Percentiles rank a stretch among this genome's conserved stretches.
phyloP scores from a whole-genome alignment of 2,329 filamentous ascomycete genomes.

The Shiraia sp. region DNA sequence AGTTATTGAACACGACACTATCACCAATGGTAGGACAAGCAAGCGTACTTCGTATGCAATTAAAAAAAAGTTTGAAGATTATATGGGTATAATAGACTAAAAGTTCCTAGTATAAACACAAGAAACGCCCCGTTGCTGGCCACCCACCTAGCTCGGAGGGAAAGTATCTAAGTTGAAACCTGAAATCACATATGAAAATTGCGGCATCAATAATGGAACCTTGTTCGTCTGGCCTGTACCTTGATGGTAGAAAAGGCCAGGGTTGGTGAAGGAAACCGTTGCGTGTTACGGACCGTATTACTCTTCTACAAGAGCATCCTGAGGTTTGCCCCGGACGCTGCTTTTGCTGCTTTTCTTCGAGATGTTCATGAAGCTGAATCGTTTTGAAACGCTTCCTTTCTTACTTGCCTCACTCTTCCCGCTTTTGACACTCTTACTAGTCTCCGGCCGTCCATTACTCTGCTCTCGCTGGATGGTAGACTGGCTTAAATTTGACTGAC shows the following conservation, averaged over 20 bases:
- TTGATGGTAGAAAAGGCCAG: too few relatives aligned
- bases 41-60: too few relatives aligned
- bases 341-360: conserved; percentile 69
- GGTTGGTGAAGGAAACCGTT: not conserved
- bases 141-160: not conserved
- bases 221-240: too few relatives aligned
- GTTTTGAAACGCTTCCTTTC: conserved; percentile 67
- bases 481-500: conserved; percentile 4
- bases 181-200: too few relatives aligned
- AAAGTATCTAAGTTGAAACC: too few relatives aligned
- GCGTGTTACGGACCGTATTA: conserved; percentile 14
- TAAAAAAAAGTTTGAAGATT: conserved; percentile 9
- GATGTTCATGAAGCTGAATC: conserved; percentile 76
- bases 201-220: too few relatives aligned
- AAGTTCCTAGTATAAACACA: conserved; percentile 1
- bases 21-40: too few relatives aligned
- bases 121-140: not conserved
- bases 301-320: conserved; percentile 41
- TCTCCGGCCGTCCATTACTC: conserved; percentile 23
- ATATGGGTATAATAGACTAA: conserved; percentile 6
- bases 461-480: conserved; percentile 21
- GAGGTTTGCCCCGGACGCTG: conserved; percentile 42
- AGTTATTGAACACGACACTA: too few relatives aligned
- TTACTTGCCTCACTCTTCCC: conserved; percentile 52
- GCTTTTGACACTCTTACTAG: conserved; percentile 44